Evolutionary conservation across 768 basidiomycete species (phyloP).

Genomic region (Russula olivacea): DNA sequence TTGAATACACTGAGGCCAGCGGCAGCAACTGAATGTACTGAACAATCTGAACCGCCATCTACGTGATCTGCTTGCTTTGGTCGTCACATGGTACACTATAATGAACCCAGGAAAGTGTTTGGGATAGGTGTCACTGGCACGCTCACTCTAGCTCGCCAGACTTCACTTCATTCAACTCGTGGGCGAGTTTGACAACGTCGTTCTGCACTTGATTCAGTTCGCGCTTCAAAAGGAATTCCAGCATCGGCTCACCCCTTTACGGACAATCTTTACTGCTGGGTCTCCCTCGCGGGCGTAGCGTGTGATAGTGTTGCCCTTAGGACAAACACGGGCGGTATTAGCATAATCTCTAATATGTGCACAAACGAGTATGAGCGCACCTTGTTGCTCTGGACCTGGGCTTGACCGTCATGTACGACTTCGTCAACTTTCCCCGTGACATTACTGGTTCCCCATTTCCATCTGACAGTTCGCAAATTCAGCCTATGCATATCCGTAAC

Average conservation of each 20-base stretch:
- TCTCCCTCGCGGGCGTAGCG: conserved; percentile 43
- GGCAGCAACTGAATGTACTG: not conserved
- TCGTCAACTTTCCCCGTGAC: conserved; percentile 12
- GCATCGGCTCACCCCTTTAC: conserved; percentile 37
- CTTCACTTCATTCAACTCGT: conserved; percentile 43
- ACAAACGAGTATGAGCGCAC: conserved; percentile 23
- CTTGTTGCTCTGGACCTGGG: conserved; percentile 43
- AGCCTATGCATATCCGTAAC: not conserved
- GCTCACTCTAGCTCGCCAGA: conserved; percentile 25
- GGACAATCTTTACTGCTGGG: conserved; percentile 44
- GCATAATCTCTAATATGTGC: not conserved
- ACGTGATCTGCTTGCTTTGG: not conserved
- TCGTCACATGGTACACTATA: not conserved
- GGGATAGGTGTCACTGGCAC: not conserved
- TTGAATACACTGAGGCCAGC: not conserved
- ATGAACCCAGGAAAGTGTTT: not conserved
- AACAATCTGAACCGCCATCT: too few species aligned
- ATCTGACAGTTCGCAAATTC: not conserved
- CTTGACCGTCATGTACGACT: conserved; percentile 40
- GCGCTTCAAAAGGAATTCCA: not conserved
- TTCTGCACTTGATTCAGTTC: conserved; percentile 32
- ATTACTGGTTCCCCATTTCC: conserved; percentile 17
- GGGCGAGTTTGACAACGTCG: conserved; percentile 47
- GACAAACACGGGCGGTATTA: not conserved
- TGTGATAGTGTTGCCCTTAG: conserved; percentile 39